Evolutionary conservation across 2,329 filamentous ascomycete species (phyloP).

Genomic region (Dactylellina cionopaga): DNA sequence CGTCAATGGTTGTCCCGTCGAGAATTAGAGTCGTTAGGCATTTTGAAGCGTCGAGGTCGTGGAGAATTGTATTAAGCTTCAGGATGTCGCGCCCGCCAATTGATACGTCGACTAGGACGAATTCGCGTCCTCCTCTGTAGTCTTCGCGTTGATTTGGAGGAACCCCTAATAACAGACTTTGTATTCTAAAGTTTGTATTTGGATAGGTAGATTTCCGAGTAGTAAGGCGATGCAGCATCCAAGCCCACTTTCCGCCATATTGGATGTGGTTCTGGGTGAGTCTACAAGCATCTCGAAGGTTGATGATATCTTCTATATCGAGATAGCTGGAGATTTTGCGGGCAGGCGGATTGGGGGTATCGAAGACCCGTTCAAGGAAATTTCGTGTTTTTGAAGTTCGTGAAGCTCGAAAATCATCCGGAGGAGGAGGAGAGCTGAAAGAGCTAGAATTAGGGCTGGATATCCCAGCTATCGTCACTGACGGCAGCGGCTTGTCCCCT

Average conservation of each 20-base stretch:
- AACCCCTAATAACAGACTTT: conserved; percentile 20
- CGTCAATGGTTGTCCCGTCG: conserved; percentile 42
- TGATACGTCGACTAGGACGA: conserved; percentile 42
- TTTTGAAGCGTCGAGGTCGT: conserved; percentile 15
- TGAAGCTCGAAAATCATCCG: conserved; percentile 4
- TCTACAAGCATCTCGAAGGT: conserved; percentile 33
- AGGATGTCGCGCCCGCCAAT: conserved; percentile 40
- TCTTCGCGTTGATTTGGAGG: conserved; percentile 24
- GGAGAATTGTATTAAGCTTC: conserved; percentile 15
- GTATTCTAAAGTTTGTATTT: conserved; percentile 6
- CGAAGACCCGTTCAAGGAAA: conserved; percentile 41
- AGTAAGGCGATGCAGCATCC: conserved; percentile 39
- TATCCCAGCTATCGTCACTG: conserved; percentile 37
- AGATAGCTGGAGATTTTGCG: conserved; percentile 40
- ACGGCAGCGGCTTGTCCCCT: conserved; percentile 32
- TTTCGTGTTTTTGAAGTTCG: not conserved
- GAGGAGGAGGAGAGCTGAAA: conserved; percentile 26
- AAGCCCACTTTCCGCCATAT: conserved; percentile 37
- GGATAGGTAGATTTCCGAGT: conserved; percentile 31
- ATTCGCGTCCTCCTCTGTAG: conserved; percentile 26
- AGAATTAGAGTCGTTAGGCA: conserved; percentile 31
- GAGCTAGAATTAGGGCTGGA: conserved; percentile 33
- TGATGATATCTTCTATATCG: conserved; percentile 48
- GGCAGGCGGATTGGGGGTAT: conserved; percentile 36
- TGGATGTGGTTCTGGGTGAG: conserved; percentile 25